Evolutionary conservation across 148 eudicot species (phyloP), one percentile per base, ranked within the genome.

Genomic region (Persicaria maculosa): DNA sequence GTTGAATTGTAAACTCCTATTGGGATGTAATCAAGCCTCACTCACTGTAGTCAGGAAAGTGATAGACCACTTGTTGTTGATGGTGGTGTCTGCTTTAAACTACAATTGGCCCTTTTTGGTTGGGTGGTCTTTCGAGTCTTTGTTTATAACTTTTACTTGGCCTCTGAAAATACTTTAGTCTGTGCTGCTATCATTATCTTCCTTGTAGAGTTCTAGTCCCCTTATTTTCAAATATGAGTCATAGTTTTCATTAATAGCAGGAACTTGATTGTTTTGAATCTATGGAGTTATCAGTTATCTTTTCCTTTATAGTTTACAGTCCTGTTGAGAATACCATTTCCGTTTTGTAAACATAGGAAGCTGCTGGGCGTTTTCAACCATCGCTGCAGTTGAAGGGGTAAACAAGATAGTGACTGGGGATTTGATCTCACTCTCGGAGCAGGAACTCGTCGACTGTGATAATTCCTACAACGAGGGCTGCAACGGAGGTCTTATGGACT

Each of bases 401-500:
- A 93, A 89, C 84, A 84, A 90, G 79, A 86, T 93, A 44, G 89
- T 79, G 2, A 93, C 98, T 0, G 92, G 93, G 14, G 84, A 87
- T 12, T 72, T 90, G 48, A 87, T 90, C 74, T 87, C 96, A 6
- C 79, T 93, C 7, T 93, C 98, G 0, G 98, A 93, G 79, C 98
- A 93, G 73, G 98, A 93, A 76, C 77, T 93, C 5, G 96, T 93
- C 12, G 98, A 93, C 12, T 93, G 98, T 73, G 98, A 93, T 70
- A 89, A 78, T 4, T 74, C 87, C 4, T 93, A 87, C 74, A 90
- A 93, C 46, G 84, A 90, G 61, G 98, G 98, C 0, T 93, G 98
- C 80, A 81, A 89, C 71, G 98, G 98, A 0, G 97, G 97, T 72
- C 90, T 88, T n/a, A 90, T 92, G 97, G 96, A 92, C 80, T 85